Evolutionary conservation across 164 flowering plant genomes (phyloP).

Genomic region (Platanus orientalis): DNA sequence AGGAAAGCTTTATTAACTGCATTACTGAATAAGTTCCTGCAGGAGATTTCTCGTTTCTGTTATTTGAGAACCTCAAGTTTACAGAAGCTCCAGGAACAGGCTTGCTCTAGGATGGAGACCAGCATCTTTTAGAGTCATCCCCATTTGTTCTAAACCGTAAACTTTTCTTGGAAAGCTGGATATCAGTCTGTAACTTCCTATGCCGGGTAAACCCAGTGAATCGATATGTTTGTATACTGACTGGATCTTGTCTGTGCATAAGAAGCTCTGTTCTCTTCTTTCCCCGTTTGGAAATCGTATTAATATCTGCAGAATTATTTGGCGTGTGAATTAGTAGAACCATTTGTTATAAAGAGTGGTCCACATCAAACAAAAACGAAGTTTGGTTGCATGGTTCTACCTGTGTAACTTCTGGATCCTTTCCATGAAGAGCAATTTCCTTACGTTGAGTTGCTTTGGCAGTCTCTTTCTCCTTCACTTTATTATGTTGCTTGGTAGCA

Average conservation of each 20-base stretch:
- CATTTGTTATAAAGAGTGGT: too few species aligned
- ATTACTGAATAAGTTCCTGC: not conserved
- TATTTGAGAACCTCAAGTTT: not conserved
- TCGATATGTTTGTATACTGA: slow-evolving; percentile 56
- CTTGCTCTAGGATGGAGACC: slow-evolving; percentile 64
- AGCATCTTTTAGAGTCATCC: slow-evolving; percentile 55
- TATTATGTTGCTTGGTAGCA: slow-evolving; percentile 14
- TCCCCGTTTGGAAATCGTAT: slow-evolving; percentile 72
- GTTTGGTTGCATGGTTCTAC: slow-evolving; percentile 18
- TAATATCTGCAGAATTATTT: slow-evolving; percentile 38
- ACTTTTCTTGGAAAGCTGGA: slow-evolving; percentile 70
- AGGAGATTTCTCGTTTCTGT: too few species aligned
- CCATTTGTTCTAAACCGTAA: slow-evolving; percentile 53
- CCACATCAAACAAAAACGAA: not conserved
- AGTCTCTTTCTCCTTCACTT: slow-evolving; percentile 19
- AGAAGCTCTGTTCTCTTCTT: slow-evolving; percentile 53
- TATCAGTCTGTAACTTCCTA: slow-evolving; percentile 50
- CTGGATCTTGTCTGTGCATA: slow-evolving; percentile 41
- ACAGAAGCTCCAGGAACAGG: slow-evolving; percentile 55
- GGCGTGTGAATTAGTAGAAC: not conserved
- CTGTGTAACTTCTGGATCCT: slow-evolving; percentile 33
- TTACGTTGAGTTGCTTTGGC: slow-evolving; percentile 19
- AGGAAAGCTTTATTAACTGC: too few species aligned
- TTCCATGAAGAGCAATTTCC: slow-evolving; percentile 14
- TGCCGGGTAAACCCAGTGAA: slow-evolving; percentile 46